Evolutionary conservation across 1,139 yeast species (phyloP).

Genomic region (Candida tropicalis): DNA sequence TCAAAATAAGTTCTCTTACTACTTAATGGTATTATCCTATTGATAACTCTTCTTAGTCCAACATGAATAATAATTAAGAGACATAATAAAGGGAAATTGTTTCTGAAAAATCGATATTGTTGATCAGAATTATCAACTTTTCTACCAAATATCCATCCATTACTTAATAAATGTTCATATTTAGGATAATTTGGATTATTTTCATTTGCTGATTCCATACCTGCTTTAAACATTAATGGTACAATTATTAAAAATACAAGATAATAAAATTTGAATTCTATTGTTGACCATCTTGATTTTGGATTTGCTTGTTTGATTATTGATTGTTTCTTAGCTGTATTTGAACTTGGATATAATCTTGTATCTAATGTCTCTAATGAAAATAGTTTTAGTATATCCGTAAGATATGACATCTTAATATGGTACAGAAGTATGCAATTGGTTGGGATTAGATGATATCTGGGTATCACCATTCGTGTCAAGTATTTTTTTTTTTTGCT

Average conservation of each 20-base stretch:
- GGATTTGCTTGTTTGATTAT: slow-evolving; percentile 46
- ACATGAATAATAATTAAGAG: slow-evolving; percentile 59
- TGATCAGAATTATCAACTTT: slow-evolving; percentile 88
- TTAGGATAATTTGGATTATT: slow-evolving; percentile 73
- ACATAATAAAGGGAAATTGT: slow-evolving; percentile 66
- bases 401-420: slow-evolving; percentile 19
- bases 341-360: slow-evolving; percentile 61
- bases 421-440: neutral
- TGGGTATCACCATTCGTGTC: too few species aligned
- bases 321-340: slow-evolving; percentile 42
- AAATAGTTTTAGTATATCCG: slow-evolving; percentile 47
- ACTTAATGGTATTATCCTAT: slow-evolving; percentile 21
- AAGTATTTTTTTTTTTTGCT: too few species aligned
- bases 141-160: slow-evolving; percentile 79
- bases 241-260: slow-evolving; percentile 66
- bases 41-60: slow-evolving; percentile 42
- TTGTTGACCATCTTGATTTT: slow-evolving; percentile 69
- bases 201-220: slow-evolving; percentile 78
- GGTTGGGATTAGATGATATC: too few species aligned
- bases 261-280: slow-evolving; percentile 71
- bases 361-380: slow-evolving; percentile 79
- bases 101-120: slow-evolving; percentile 87
- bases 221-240: slow-evolving; percentile 82
- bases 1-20: slow-evolving; percentile 61
- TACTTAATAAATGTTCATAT: slow-evolving; percentile 60